Evolutionary conservation across 1,284 basidiomycete species (phyloP).

Genomic region (Trametes pubescens): DNA sequence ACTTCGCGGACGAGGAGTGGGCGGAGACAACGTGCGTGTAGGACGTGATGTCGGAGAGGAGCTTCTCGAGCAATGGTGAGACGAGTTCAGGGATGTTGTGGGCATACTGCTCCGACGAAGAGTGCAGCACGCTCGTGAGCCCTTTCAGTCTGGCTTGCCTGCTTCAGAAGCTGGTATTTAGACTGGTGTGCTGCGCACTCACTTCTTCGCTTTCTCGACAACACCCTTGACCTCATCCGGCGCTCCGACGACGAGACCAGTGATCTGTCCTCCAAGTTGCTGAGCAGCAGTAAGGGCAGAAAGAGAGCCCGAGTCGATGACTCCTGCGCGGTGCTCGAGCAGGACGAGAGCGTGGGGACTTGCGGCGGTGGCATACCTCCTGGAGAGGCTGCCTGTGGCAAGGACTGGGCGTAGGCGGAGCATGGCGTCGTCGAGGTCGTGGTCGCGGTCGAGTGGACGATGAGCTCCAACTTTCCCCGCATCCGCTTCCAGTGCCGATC

Average conservation of each 20-base stretch:
- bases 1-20: slow-evolving; percentile 80
- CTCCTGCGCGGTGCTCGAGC: slow-evolving; percentile 87
- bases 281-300: slow-evolving; percentile 91
- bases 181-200: slow-evolving; percentile 36
- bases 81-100: slow-evolving; percentile 55
- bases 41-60: slow-evolving; percentile 51
- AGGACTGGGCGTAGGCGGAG: slow-evolving; percentile 43
- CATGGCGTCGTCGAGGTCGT: slow-evolving; percentile 41
- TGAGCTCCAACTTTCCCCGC: slow-evolving; percentile 10
- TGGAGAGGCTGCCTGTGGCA: slow-evolving; percentile 42
- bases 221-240: slow-evolving; percentile 75
- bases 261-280: slow-evolving; percentile 86
- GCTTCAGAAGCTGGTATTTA: slow-evolving; percentile 5
- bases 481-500: slow-evolving; percentile 9
- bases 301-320: slow-evolving; percentile 86
- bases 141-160: slow-evolving; percentile 51
- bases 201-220: slow-evolving; percentile 86
- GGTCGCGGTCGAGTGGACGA: slow-evolving; percentile 1
- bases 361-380: slow-evolving; percentile 63
- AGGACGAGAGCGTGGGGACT: slow-evolving; percentile 83
- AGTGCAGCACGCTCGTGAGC: slow-evolving; percentile 52
- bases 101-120: slow-evolving; percentile 55
- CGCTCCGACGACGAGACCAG: slow-evolving; percentile 86
- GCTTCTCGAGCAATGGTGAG: slow-evolving; percentile 51
- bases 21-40: slow-evolving; percentile 91